Evolutionary conservation across 768 basidiomycete genomes (phyloP), one percentile per base, ranked within the genome.

Genomic region (Galerina marginata): DNA sequence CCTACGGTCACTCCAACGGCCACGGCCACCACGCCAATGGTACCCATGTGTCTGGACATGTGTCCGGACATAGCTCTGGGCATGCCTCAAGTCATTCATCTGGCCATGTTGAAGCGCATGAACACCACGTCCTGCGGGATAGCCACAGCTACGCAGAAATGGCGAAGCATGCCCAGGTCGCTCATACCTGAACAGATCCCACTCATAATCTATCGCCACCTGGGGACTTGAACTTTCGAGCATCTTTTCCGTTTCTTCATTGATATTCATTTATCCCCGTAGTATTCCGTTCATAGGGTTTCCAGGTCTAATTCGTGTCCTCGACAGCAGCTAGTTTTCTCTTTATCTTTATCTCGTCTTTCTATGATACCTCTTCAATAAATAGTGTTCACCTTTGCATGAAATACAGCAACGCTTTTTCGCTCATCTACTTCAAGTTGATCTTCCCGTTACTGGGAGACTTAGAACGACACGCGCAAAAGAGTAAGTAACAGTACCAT

Each of bases 101-200:
- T 38, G 40, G 25, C 6, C 39, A 58, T 33, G 7, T 36, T 11
- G 57, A 58, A 15, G 48, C 10, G 40, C 57, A 58, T 43, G 38
- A 16, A 6, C 57, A 58, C 47, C 59, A 60, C 26, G 52, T 46
- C 10, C 16, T 16, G 23, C 36, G 39, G 29, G 59, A 60, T 15
- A 40, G 39, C 36, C 52, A 60, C 15, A 55, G 53, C 38, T 56
- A 60, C 25, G 54, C 59, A 6, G 59, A 44, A 25, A 50, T 60
- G 38, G 59, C 59, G 15, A 60, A 55, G 16, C 59, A 60, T 36
- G 9, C 54, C 16, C 47, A 48, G 36, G 49, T 52, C 20, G 20
- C 57, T 44, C 57, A 58, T 38, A 25, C 56, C 52, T 37, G 55
- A 45, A 46, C 20, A 33, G 39, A 26, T 26, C 46, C 37, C 20